phyloP scores from a whole-genome alignment of 192 early-diverging fungal genomes.

The Umbelopsis sp. region DNA sequence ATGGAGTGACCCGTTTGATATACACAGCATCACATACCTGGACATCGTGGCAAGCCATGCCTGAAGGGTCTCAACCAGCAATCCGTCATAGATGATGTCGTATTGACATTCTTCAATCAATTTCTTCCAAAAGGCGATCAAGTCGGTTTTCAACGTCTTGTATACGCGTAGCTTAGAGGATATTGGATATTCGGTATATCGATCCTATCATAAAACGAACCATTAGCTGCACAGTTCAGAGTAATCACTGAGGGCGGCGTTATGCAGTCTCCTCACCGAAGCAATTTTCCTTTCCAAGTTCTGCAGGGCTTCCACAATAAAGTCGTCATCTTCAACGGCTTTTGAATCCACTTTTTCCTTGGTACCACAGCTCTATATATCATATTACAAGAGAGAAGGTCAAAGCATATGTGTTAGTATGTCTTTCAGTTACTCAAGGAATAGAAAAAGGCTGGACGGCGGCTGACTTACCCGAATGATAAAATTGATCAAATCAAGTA shows the following conservation, averaged over 20 bases:
- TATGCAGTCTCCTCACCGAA: constrained; percentile 41
- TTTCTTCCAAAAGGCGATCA: constrained; percentile 67
- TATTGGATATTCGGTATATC: constrained; percentile 77
- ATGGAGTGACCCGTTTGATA: not conserved
- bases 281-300: constrained; percentile 62
- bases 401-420: no score
- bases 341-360: constrained; percentile 40
- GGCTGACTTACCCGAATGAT: constrained; percentile 55
- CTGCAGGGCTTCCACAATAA: constrained; percentile 53
- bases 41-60: constrained; percentile 71
- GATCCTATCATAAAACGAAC: not conserved
- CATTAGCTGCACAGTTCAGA: not conserved
- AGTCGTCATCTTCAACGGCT: constrained; percentile 58
- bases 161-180: constrained; percentile 66
- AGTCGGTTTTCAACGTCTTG: constrained; percentile 66
- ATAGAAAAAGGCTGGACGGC: no score
- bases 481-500: constrained; percentile 78
- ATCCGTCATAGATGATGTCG: constrained; percentile 61
- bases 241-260: not conserved
- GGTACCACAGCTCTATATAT: constrained; percentile 60
- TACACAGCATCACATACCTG: constrained; percentile 36
- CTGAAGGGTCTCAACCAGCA: constrained; percentile 60
- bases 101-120: constrained; percentile 62
- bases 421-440: no score
- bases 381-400: no score